phyloP scores from a whole-genome alignment of 2,329 filamentous ascomycete genomes.

The Penicillium sumatraense region DNA sequence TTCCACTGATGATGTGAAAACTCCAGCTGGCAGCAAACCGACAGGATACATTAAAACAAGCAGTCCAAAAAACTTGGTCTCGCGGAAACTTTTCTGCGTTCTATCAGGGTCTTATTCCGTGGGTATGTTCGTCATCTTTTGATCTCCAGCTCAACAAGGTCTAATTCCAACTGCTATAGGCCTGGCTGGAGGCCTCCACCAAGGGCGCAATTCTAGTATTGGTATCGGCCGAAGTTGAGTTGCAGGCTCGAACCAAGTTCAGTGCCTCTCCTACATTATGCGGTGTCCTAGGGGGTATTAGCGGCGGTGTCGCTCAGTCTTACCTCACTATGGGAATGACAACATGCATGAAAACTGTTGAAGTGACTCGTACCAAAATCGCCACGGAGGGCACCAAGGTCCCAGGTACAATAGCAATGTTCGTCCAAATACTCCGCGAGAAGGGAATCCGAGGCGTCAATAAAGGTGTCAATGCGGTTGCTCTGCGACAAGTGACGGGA shows the following conservation, averaged over 20 bases:
- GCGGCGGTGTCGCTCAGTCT: conserved; percentile 89
- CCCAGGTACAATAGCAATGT: background rate
- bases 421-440: background rate
- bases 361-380: conserved; percentile 95
- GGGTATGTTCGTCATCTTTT: background rate
- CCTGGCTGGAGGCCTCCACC: conserved; percentile 98
- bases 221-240: conserved; percentile 94
- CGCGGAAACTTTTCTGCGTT: background rate
- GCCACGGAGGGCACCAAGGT: conserved; percentile 34
- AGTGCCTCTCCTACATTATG: conserved; percentile 82
- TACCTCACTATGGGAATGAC: conserved; percentile 99
- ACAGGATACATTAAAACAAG: background rate
- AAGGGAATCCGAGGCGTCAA: background rate
- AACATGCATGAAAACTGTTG: conserved; percentile 99
- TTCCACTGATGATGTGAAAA: background rate
- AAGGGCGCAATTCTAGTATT: conserved; percentile 98
- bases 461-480: conserved; percentile 21
- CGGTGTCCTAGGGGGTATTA: conserved; percentile 86
- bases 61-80: conserved; percentile 2
- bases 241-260: conserved; percentile 73
- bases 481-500: conserved; percentile 19
- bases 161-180: conserved; percentile 62
- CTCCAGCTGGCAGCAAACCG: background rate
- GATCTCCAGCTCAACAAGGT: background rate
- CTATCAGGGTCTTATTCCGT: conserved; percentile 1